Evolutionary conservation across 2,329 filamentous ascomycete species (phyloP), one percentile per base, ranked within the genome.

Genomic region (Dryadomyces quercus-mongolicae): DNA sequence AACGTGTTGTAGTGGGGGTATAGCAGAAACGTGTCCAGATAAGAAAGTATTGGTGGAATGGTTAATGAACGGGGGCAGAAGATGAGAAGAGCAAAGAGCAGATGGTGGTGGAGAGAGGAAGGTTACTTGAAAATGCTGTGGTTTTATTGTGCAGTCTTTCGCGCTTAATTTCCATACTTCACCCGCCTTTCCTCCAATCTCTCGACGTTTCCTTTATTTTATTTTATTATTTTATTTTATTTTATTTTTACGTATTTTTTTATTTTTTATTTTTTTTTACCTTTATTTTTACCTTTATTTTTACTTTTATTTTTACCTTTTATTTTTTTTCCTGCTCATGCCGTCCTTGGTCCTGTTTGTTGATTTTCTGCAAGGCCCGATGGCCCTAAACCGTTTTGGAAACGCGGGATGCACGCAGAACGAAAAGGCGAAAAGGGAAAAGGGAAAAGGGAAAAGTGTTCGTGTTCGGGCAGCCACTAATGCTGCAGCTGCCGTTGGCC

Each of bases 401-500:
- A 38, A 25, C n/a, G 31, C 25, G 16, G 44, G 22, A 36, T 53
- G 51, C 51, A 48, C 36, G 51, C 18, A 52, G 18, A 40, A 20
- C 5, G 13, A 16, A 16, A 45, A 34, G 15, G 40, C 22, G 38
- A n/a, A 16, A 46, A 2, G 5, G 25, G 49, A 36, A 12, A 20
- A 21, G 42, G 25, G 43, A 20, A 36, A 49, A 8, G 15, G 38
- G 10, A 25, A 18, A 40, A 51, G 38, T 12, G 25, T 18, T 7
- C 21, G 20, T 25, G 36, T 18, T 38, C 22, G 38, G 18, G 13
- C 16, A 21, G 21, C 7, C 54, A 50, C 56, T 57, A 55, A 55
- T 47, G 45, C 49, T 52, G 54, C 54, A 54, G 52, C 45, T 54
- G 43, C 46, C 36, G 34, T 31, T 8, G 36, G 21, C 51, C 40